Evolutionary conservation across 257 asterid genomes (phyloP).

Genomic region (Solanum okadae): DNA sequence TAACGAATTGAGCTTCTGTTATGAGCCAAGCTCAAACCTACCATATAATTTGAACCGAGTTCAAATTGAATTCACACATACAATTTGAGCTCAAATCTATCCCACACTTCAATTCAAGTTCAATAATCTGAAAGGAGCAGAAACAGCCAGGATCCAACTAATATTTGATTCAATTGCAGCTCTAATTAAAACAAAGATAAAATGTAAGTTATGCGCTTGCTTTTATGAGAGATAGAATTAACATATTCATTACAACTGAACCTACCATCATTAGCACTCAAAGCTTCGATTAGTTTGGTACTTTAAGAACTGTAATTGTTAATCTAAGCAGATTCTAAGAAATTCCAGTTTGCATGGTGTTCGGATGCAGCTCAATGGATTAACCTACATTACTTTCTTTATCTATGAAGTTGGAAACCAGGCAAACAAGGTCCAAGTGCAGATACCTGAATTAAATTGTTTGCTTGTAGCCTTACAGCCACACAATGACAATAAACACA

Average conservation of each 20-base stretch:
- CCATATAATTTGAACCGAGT: not conserved
- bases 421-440: not conserved
- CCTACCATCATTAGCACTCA: not conserved
- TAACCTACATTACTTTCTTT: not conserved
- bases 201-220: not conserved
- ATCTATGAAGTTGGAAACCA: not conserved
- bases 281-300: not conserved
- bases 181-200: not conserved
- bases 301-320: not conserved
- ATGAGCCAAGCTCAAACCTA: not conserved
- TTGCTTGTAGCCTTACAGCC: not conserved
- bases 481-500: conserved; percentile 3
- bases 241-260: not conserved
- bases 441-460: not conserved
- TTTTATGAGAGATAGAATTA: not conserved
- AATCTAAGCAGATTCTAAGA: not conserved
- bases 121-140: not conserved
- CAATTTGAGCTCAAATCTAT: not conserved
- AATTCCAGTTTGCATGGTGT: not conserved
- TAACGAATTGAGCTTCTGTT: not conserved
- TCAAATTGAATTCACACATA: not conserved
- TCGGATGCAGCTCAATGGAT: not conserved
- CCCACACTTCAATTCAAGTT: not conserved
- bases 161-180: not conserved
- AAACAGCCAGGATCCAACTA: not conserved